Evolutionary conservation across 345 rosid species (phyloP).

Genomic region (Crucihimalaya himalaica): DNA sequence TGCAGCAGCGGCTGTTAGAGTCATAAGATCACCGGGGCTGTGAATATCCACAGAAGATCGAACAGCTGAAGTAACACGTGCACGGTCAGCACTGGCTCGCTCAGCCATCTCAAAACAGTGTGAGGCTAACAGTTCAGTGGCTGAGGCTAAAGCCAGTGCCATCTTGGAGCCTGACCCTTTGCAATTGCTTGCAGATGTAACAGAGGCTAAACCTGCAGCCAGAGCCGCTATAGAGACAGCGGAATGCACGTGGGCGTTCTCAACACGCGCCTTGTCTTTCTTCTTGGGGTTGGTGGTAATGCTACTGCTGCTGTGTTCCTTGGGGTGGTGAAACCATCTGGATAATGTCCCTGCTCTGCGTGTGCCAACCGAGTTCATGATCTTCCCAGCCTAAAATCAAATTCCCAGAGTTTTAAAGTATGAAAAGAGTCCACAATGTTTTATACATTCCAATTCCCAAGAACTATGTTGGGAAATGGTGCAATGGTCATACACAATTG

Average conservation of each 20-base stretch:
- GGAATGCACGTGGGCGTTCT: slow-evolving; percentile 75
- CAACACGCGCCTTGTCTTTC: slow-evolving; percentile 78
- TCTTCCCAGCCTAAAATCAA: slow-evolving; percentile 52
- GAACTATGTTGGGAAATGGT: slow-evolving; percentile 7
- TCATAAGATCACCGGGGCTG: slow-evolving; percentile 80
- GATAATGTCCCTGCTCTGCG: slow-evolving; percentile 66
- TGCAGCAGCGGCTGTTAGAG: slow-evolving; percentile 94
- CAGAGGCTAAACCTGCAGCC: slow-evolving; percentile 95
- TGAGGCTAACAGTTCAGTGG: slow-evolving; percentile 84
- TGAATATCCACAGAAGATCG: slow-evolving; percentile 81
- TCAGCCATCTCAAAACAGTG: slow-evolving; percentile 91
- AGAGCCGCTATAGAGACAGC: slow-evolving; percentile 83
- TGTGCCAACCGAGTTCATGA: slow-evolving; percentile 49
- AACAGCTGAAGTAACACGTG: slow-evolving; percentile 64
- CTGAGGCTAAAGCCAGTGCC: slow-evolving; percentile 75
- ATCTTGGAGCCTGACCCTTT: slow-evolving; percentile 56
- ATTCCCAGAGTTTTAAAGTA: neutral
- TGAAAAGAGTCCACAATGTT: neutral
- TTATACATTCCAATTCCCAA: slow-evolving; percentile 8
- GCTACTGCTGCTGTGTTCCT: slow-evolving; percentile 47
- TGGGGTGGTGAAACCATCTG: slow-evolving; percentile 86
- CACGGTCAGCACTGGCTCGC: slow-evolving; percentile 72
- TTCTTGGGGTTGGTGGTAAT: slow-evolving; percentile 47
- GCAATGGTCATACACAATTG: neutral
- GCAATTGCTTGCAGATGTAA: slow-evolving; percentile 58